Evolutionary conservation across 805 yeast species (phyloP).

Genomic region (Kodamaea laetipori): DNA sequence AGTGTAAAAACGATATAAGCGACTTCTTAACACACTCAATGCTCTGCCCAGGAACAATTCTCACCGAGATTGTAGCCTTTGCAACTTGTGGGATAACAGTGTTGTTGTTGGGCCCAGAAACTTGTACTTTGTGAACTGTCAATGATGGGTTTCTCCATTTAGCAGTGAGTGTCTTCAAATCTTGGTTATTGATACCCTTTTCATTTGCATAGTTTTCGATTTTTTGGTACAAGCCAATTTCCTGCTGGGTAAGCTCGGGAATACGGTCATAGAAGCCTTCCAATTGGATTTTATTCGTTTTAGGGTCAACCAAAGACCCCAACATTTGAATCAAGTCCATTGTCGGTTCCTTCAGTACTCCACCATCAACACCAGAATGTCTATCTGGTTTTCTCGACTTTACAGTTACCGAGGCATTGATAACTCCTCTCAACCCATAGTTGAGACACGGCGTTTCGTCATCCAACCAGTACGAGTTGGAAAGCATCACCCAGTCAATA

Average conservation of each 20-base stretch:
- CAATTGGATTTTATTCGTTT: constrained; percentile 49
- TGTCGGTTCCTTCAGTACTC: constrained; percentile 84
- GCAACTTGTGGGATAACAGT: constrained; percentile 89
- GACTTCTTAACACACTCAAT: constrained; percentile 55
- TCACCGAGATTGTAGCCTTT: constrained; percentile 71
- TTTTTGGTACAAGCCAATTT: constrained; percentile 60
- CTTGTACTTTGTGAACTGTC: constrained; percentile 79
- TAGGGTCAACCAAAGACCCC: constrained; percentile 57
- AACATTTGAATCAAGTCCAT: constrained; percentile 77
- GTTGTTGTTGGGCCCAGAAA: constrained; percentile 86
- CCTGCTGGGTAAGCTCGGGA: constrained; percentile 56
- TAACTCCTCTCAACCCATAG: constrained; percentile 91
- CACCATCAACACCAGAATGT: constrained; percentile 97
- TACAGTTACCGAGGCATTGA: constrained; percentile 74
- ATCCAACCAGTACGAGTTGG: constrained; percentile 94
- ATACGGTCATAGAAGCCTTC: constrained; percentile 77
- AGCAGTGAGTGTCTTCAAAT: constrained; percentile 56
- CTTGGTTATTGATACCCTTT: constrained; percentile 37
- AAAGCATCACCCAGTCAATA: constrained; percentile 85
- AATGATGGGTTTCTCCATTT: constrained; percentile 92
- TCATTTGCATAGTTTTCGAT: constrained; percentile 45
- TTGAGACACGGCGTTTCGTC: constrained; percentile 87
- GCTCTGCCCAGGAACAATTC: constrained; percentile 89
- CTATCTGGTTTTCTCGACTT: constrained; percentile 79
- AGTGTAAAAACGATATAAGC: constrained; percentile 48